Conservation (phyloP, 805 yeast species). For the Yamadazyma insecticola region DNA sequence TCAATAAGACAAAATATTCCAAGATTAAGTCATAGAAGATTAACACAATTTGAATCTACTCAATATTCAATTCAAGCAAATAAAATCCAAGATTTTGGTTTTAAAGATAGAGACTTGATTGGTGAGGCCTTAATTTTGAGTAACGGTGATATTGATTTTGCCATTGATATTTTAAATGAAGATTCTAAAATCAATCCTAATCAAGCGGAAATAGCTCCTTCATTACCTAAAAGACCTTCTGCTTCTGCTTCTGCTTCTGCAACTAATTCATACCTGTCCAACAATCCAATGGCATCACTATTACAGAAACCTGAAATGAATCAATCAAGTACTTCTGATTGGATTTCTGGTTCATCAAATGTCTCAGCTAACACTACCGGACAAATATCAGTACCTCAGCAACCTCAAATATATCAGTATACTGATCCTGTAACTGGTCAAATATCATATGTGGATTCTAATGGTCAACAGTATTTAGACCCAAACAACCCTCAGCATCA, state of each 20-base stretch:
- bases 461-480: constrained; percentile 59
- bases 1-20: constrained; percentile 23
- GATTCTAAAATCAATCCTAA: constrained; percentile 30
- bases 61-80: constrained; percentile 48
- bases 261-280: constrained; percentile 15
- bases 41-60: constrained; percentile 49
- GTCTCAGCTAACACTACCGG: constrained; percentile 5
- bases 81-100: constrained; percentile 49
- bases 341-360: constrained; percentile 24
- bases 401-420: constrained; percentile 58
- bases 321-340: constrained; percentile 16
- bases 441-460: constrained; percentile 60
- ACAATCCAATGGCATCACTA: constrained; percentile 22
- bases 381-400: constrained; percentile 13
- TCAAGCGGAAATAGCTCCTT: constrained; percentile 44
- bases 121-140: constrained; percentile 60
- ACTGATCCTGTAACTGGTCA: constrained; percentile 70
- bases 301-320: constrained; percentile 3
- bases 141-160: constrained; percentile 55
- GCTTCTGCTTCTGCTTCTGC: constrained; percentile 13
- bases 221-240: constrained; percentile 37
- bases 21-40: constrained; percentile 44
- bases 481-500: constrained; percentile 43
- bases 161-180: constrained; percentile 52
- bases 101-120: constrained; percentile 48